Percentiles rank a stretch among this genome's conserved stretches.
Evolutionary conservation across 495 filamentous ascomycete species (phyloP).

Genomic region (Penicillium samsonianum): DNA sequence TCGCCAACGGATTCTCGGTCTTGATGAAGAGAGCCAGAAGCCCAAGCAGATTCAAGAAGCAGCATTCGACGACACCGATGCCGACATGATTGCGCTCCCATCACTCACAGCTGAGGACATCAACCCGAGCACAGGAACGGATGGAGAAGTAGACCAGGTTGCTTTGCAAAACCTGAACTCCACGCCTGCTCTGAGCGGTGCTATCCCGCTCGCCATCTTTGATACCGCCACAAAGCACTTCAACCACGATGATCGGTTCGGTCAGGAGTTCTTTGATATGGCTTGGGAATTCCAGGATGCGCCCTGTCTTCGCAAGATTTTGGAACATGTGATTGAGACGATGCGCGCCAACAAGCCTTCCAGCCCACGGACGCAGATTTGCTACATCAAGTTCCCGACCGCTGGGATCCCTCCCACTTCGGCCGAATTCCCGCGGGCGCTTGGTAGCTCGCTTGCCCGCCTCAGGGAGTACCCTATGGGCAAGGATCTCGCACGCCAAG

Average conservation of each 20-base stretch:
- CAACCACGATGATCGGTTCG: conserved; percentile 59
- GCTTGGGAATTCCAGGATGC: conserved; percentile 66
- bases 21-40: conserved; percentile 55
- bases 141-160: conserved; percentile 49
- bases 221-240: conserved; percentile 82
- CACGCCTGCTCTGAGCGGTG: conserved; percentile 82
- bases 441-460: conserved; percentile 63
- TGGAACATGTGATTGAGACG: conserved; percentile 70
- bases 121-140: conserved; percentile 56
- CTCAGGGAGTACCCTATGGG: conserved; percentile 49
- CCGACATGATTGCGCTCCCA: conserved; percentile 63
- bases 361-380: conserved; percentile 61
- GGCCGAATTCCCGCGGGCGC: conserved; percentile 68
- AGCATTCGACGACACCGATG: conserved; percentile 39
- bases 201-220: conserved; percentile 90
- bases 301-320: conserved; percentile 65
- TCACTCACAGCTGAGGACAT: conserved; percentile 65
- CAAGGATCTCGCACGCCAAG: conserved; percentile 51
- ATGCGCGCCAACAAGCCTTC: conserved; percentile 60
- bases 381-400: conserved; percentile 69
- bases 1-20: conserved; percentile 66
- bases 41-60: conserved; percentile 45
- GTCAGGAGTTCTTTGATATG: conserved; percentile 76
- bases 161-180: conserved; percentile 65
- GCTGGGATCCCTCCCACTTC: conserved; percentile 63